These are phyloP conservation scores for Lecanicillium sp. DNA, from an alignment of 2,329 filamentous ascomycete genomes.

Conservation along the genomic window DNA sequence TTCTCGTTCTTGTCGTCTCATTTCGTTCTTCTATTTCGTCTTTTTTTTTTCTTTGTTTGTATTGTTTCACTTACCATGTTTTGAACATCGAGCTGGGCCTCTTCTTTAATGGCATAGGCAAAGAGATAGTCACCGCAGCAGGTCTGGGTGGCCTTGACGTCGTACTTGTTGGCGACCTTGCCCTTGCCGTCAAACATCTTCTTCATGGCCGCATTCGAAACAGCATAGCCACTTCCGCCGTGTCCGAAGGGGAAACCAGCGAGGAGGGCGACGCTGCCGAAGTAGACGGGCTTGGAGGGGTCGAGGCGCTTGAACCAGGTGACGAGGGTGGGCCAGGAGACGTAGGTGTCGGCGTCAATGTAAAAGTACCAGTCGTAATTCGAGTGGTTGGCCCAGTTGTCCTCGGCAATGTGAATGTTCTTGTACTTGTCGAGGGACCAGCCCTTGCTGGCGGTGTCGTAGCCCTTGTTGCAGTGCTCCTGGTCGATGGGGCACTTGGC, in stretches of 20 bases:
- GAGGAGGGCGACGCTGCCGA: conserved; percentile 44
- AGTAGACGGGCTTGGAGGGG: conserved; percentile 37
- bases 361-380: conserved; percentile 54
- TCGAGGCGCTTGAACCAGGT: conserved; percentile 42
- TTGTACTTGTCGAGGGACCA: conserved; percentile 59
- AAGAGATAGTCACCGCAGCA: conserved; percentile 51
- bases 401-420: conserved; percentile 54
- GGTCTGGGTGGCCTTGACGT: conserved; percentile 31
- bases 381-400: conserved; percentile 44
- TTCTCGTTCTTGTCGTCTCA: background rate
- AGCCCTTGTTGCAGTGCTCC: conserved; percentile 35
- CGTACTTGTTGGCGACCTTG: conserved; percentile 41
- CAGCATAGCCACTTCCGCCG: conserved; percentile 49
- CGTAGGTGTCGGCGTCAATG: conserved; percentile 53
- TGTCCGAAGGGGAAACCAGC: conserved; percentile 43
- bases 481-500: conserved; percentile 39
- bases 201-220: conserved; percentile 47
- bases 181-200: conserved; percentile 35
- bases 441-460: conserved; percentile 25
- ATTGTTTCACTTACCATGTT: conserved; percentile 32
- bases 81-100: conserved; percentile 34
- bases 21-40: background rate
- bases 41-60: background rate
- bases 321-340: conserved; percentile 47
- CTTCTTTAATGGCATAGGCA: conserved; percentile 38